phyloP scores from a whole-genome alignment of 2,329 filamentous ascomycete genomes.

The Talaromyces sp. region DNA sequence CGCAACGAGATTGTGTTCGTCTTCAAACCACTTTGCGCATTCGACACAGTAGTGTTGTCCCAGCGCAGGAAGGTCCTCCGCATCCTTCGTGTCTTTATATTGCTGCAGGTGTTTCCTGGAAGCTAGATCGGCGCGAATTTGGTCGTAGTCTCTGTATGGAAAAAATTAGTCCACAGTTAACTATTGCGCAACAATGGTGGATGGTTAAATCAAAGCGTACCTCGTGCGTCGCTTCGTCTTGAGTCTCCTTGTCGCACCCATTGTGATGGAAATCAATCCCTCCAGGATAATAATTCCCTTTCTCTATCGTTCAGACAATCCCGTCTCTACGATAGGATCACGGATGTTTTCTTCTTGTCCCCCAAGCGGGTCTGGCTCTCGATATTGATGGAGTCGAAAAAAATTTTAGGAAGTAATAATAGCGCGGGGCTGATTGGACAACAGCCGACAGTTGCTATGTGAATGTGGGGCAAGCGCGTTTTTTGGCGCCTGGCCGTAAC shows the following conservation, averaged over 20 bases:
- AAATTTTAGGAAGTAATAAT: not conserved
- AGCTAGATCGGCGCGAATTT: conserved; percentile 76
- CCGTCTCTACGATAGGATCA: not conserved
- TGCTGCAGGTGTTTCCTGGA: conserved; percentile 74
- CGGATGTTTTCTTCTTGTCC: not conserved
- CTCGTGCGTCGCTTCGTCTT: conserved; percentile 70
- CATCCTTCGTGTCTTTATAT: conserved; percentile 70
- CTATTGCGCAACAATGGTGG: not conserved
- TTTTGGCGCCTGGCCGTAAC: not conserved
- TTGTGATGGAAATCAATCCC: conserved; percentile 30
- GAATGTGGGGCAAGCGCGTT: not conserved
- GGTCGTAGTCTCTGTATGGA: conserved; percentile 75
- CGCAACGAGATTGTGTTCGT: conserved; percentile 65
- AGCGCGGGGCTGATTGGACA: conserved; percentile 15
- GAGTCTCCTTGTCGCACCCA: conserved; percentile 63
- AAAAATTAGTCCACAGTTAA: conserved; percentile 16
- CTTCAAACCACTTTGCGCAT: conserved; percentile 96
- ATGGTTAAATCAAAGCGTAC: conserved; percentile 37
- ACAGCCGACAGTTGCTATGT: not conserved
- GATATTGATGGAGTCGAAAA: not conserved
- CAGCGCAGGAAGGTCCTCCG: conserved; percentile 81
- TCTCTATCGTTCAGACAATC: not conserved
- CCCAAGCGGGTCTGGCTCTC: not conserved
- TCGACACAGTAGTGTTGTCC: conserved; percentile 84
- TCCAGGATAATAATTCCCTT: not conserved